Evolutionary conservation across 2,329 filamentous ascomycete genomes (phyloP).

Genomic region (Colletotrichum tanaceti): DNA sequence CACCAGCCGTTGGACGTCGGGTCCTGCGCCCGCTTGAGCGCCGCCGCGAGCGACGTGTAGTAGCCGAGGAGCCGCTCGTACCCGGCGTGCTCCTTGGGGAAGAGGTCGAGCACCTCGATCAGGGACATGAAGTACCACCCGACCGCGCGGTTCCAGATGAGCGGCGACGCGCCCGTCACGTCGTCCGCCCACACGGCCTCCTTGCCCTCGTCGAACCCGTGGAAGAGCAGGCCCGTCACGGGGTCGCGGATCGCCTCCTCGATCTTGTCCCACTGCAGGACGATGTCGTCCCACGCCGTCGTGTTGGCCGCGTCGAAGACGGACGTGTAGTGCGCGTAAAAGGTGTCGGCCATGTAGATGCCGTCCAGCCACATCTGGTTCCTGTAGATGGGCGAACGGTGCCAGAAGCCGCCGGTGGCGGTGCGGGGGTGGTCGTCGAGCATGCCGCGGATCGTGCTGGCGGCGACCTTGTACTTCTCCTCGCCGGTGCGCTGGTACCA

Average conservation of each 20-base stretch:
- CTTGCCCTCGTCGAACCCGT: constrained; percentile 65
- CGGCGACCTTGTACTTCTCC: constrained; percentile 62
- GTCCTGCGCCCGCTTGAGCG: constrained; percentile 57
- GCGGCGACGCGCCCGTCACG: constrained; percentile 60
- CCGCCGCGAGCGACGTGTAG: constrained; percentile 55
- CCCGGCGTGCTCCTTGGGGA: constrained; percentile 53
- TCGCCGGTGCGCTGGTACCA: constrained; percentile 60
- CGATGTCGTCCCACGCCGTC: constrained; percentile 58
- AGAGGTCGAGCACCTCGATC: constrained; percentile 61
- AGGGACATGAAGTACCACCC: constrained; percentile 67
- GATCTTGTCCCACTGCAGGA: constrained; percentile 59
- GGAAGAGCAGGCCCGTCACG: constrained; percentile 58
- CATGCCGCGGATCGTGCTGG: constrained; percentile 58
- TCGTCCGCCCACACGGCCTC: constrained; percentile 63
- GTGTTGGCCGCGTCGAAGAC: constrained; percentile 52
- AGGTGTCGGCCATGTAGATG: constrained; percentile 61
- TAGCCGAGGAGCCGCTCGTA: constrained; percentile 53
- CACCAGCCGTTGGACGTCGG: constrained; percentile 63
- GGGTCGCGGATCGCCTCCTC: constrained; percentile 55
- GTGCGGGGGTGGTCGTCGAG: constrained; percentile 63
- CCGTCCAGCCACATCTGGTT: constrained; percentile 71
- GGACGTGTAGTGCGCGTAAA: constrained; percentile 56
- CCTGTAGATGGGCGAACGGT: constrained; percentile 56
- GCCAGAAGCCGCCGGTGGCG: constrained; percentile 65
- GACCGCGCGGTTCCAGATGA: constrained; percentile 64